Base-by-base conservation (phyloP, 176 grass and related monocot genomes). In the Oryza australiensis region DNA sequence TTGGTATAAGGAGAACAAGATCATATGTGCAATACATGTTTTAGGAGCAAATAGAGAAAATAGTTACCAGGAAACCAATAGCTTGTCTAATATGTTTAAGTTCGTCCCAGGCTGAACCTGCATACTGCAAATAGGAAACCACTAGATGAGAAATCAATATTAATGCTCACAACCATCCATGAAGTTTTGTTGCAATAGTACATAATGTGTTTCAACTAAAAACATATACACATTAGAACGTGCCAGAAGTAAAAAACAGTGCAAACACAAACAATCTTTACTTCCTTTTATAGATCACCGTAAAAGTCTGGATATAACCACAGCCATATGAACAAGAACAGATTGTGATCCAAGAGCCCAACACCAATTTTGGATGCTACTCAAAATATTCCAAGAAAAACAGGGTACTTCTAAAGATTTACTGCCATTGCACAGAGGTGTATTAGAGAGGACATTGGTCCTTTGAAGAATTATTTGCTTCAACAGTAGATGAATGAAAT, bases 11-110 rank as follows among this genome's bases (percentile, higher is more conserved):
- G 29, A 77, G 26, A 11, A 73, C 70, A 79, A 7, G 70, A 28
- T 40, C 38, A 40, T 49, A 26, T 55, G n/a, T 41, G 33, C 68
- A 77, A 62, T 26, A 59, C 24, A 75, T 74, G 27, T 71, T 76
- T 22, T 78, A 53, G 26, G 64, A 75, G 63, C 4, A 86, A 76
- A 81, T 78, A 32, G 29, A 48, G 16, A 81, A 82, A 81, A 57
- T 77, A 74, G 77, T 79, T 97, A 98, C 95, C 95, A 98, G 81
- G 88, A 98, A 98, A 72, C 95, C 95, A 76, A 98, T 98, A 83
- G 95, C 95, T 81, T 98, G 95, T 86, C 89, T 91, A 76, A 99
- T 99, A 95, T 99, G 96, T 80, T 99, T 99, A 67, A 99, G 86
- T 83, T 99, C 96, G 82, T 99, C 96, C 92, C 92, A 99, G 11